Conservation (phyloP, 345 rosid species). For the Eucalyptus marginata region DNA sequence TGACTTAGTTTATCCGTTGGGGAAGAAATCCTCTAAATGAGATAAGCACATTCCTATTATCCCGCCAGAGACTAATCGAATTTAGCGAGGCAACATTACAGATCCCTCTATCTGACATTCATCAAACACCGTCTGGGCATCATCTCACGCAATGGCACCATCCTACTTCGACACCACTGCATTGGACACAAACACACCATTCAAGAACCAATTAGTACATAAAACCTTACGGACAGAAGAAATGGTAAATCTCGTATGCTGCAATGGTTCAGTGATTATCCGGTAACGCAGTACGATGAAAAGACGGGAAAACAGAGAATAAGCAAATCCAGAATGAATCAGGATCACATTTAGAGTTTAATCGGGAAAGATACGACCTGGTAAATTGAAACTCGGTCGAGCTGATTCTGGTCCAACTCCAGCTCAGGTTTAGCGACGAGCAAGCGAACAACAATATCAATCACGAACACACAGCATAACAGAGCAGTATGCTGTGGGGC, state of each 20-base stretch:
- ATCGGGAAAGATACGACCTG: background rate
- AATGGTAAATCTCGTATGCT: background rate
- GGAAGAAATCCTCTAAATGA: slow-evolving; percentile 10
- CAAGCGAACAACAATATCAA: too few relatives aligned
- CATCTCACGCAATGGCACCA: too few relatives aligned
- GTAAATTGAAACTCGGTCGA: background rate
- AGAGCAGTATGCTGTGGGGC: background rate
- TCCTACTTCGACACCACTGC: background rate
- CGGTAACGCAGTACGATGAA: too few relatives aligned
- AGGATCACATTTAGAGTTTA: background rate
- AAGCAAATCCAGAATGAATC: background rate
- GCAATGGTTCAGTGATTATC: background rate
- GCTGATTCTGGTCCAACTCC: too few relatives aligned
- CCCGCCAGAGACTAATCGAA: too few relatives aligned
- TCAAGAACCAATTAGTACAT: too few relatives aligned
- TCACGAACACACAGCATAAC: background rate
- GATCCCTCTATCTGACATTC: too few relatives aligned
- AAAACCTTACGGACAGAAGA: background rate
- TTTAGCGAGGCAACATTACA: background rate
- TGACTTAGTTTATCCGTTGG: background rate
- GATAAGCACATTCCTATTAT: background rate
- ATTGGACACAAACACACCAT: too few relatives aligned
- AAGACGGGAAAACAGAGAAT: background rate
- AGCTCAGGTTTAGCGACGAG: too few relatives aligned
- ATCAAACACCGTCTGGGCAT: too few relatives aligned